Percentiles rank a stretch among this genome's conserved stretches.
Evolutionary conservation across 768 basidiomycete genomes (phyloP).

Genomic region (Russula ochroleuca): DNA sequence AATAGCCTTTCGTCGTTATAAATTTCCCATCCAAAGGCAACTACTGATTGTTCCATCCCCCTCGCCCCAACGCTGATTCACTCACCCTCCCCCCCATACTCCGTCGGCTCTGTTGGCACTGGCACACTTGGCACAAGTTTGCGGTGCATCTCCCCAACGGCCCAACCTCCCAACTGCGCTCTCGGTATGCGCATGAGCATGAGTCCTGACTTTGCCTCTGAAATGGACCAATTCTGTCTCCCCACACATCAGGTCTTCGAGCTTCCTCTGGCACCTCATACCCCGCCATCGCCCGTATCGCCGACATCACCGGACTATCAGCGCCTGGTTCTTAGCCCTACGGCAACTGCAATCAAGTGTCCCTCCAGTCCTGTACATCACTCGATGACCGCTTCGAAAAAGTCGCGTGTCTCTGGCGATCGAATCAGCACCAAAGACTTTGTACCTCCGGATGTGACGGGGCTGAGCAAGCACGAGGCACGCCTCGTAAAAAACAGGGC

Average conservation of each 20-base stretch:
- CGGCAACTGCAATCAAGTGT: constrained; percentile 28
- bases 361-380: constrained; percentile 33
- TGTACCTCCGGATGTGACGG: constrained; percentile 81
- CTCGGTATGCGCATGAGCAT: constrained; percentile 53
- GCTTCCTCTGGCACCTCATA: constrained; percentile 39
- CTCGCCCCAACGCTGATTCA: too few species aligned
- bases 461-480: constrained; percentile 85
- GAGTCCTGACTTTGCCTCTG: constrained; percentile 42
- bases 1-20: too few species aligned
- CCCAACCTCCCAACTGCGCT: constrained; percentile 40
- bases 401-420: constrained; percentile 45
- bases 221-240: constrained; percentile 52
- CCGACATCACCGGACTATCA: constrained; percentile 32
- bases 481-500: constrained; percentile 89
- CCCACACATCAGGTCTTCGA: constrained; percentile 75
- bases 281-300: constrained; percentile 35
- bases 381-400: constrained; percentile 37
- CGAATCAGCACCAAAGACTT: constrained; percentile 72
- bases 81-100: constrained; percentile 41
- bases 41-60: too few species aligned
- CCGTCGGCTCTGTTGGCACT: constrained; percentile 42
- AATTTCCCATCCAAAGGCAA: too few species aligned
- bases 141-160: constrained; percentile 30
- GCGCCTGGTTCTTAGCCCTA: constrained; percentile 20
- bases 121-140: too few species aligned